Conservation (phyloP, 257 asterid species). For the Solanum appendiculatum region DNA sequence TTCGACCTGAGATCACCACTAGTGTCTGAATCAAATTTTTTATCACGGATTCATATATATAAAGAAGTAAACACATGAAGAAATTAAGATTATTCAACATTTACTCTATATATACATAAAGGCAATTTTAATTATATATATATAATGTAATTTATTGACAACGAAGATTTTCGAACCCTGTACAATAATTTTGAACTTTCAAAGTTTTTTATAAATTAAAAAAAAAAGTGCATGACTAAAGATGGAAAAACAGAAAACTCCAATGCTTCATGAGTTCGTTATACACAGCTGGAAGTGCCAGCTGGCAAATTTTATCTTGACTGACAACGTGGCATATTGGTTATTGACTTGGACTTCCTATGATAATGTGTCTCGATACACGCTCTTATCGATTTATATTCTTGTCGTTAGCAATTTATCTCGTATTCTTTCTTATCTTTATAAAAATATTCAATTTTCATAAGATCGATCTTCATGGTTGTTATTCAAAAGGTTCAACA, state of each 20-base stretch:
- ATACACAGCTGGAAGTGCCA: background rate
- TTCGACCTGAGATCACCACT: fast-evolving
- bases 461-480: background rate
- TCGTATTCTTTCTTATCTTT: background rate
- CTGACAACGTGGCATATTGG: background rate
- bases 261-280: background rate
- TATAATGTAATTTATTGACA: no score
- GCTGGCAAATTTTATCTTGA: background rate
- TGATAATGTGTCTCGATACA: background rate
- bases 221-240: background rate
- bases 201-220: no score
- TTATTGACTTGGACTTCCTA: background rate
- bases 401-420: background rate
- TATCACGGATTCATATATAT: no score
- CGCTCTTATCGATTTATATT: background rate
- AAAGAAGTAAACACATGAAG: no score
- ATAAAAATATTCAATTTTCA: background rate
- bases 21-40: no score
- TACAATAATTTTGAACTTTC: background rate
- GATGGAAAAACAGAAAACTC: background rate
- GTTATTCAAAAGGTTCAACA: background rate
- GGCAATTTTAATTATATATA: no score
- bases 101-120: no score
- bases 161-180: no score
- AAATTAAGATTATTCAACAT: no score